Evolutionary conservation across 805 yeast genomes (phyloP).

Genomic region (Ogataea ramenticola): DNA sequence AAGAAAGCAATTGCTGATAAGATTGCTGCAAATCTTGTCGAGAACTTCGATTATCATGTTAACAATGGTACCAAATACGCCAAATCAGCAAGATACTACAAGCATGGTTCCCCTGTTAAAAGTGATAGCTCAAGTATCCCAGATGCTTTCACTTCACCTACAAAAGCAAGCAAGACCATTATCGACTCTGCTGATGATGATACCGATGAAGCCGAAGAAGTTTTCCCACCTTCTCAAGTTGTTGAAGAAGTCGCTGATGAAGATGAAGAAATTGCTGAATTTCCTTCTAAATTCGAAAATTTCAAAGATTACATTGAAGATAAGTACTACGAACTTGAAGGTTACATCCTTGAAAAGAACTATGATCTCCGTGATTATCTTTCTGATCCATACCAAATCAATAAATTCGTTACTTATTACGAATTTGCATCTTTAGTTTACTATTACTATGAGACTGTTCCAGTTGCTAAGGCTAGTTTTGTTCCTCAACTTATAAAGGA

Average conservation of each 20-base stretch:
- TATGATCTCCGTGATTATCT: constrained; percentile 23
- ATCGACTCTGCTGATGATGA: constrained; percentile 8
- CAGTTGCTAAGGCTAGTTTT: constrained; percentile 11
- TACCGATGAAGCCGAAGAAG: constrained; percentile 6
- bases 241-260: no score
- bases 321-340: constrained; percentile 35
- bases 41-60: constrained; percentile 14
- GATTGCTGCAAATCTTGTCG: constrained; percentile 14
- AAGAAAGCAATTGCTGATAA: constrained; percentile 22
- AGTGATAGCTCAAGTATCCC: constrained; percentile 1
- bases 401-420: constrained; percentile 15
- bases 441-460: constrained; percentile 10
- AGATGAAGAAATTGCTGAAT: constrained; percentile 8
- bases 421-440: constrained; percentile 16
- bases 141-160: background rate
- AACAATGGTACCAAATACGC: constrained; percentile 18
- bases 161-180: background rate
- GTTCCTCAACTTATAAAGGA: constrained; percentile 18
- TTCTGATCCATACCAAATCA: constrained; percentile 26
- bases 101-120: constrained; percentile 5
- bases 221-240: background rate
- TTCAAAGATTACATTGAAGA: constrained; percentile 29
- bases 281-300: background rate
- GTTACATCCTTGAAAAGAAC: constrained; percentile 18
- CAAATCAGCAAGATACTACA: constrained; percentile 15